Conservation (phyloP, 2,329 filamentous ascomycete genomes). For the Lachnellula subtilissima region DNA sequence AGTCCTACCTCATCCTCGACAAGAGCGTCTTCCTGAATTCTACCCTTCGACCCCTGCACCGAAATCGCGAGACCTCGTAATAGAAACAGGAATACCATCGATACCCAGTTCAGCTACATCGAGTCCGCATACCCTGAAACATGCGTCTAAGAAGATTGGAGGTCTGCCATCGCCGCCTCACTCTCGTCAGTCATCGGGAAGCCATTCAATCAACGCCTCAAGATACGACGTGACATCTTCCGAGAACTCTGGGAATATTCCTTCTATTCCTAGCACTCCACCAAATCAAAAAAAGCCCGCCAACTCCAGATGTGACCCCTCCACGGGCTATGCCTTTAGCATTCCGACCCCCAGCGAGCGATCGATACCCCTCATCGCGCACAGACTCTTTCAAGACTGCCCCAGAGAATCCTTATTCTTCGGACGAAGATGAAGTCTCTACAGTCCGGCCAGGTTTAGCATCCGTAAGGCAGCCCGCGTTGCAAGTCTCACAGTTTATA, state of each 20-base stretch:
- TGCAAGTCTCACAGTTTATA: slow-evolving; percentile 14
- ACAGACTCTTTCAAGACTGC: slow-evolving; percentile 71
- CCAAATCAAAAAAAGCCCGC: slow-evolving; percentile 62
- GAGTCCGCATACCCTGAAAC: slow-evolving; percentile 30
- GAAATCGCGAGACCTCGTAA: slow-evolving; percentile 21
- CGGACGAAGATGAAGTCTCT: slow-evolving; percentile 51
- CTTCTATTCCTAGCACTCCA: slow-evolving; percentile 50
- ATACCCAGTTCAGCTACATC: slow-evolving; percentile 26
- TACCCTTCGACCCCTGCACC: slow-evolving; percentile 17
- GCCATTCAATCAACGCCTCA: slow-evolving; percentile 14
- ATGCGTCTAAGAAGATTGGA: slow-evolving; percentile 28
- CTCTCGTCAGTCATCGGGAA: slow-evolving; percentile 53
- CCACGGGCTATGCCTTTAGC: slow-evolving; percentile 49
- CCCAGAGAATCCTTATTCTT: slow-evolving; percentile 57
- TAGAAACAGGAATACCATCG: slow-evolving; percentile 25
- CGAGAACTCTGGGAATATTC: slow-evolving; percentile 11
- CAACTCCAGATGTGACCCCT: slow-evolving; percentile 72
- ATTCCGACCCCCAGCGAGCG: slow-evolving; percentile 43
- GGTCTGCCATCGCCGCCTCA: slow-evolving; percentile 59
- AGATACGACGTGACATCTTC: slow-evolving; percentile 17
- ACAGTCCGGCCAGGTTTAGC: slow-evolving; percentile 35
- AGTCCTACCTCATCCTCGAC: slow-evolving; percentile 30
- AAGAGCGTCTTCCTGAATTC: slow-evolving; percentile 12
- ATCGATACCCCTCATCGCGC: slow-evolving; percentile 38
- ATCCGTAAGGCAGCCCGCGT: slow-evolving; percentile 20